Base-by-base conservation (phyloP, 768 basidiomycete genomes). In the Boletellus ananas region DNA sequence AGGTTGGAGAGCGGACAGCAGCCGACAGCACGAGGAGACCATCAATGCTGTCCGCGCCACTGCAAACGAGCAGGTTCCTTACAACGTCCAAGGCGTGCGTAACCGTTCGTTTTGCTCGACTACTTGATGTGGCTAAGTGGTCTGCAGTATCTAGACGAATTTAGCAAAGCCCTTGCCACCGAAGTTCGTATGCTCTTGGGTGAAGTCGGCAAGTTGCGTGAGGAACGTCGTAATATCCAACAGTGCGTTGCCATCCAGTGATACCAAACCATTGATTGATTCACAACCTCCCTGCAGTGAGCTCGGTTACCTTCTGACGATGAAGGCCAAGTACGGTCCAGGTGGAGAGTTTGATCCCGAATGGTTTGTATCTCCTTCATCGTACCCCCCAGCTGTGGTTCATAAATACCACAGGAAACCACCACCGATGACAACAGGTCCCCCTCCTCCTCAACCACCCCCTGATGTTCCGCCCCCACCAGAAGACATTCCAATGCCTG, bases 311-410 rank as follows among this genome's bases (percentile, higher is more conserved):
- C 72, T 93, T 21, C 66, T 92, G 52, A 73, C 75, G 57, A 74
- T 85, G 75, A 83, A 80, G 65, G 76, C 86, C 35, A 87, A 87
- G 62, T 88, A 90, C 57, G 84, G 84, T 6, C 83, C 88, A n/a
- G 89, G 88, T 49, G 90, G 90, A 44, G 85, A 90, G 65, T 93
- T 87, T 60, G 85, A 90, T 59, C 79, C 84, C 8, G 83, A 87
- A n/a, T 92, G 90, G 90, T 83, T 34, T 55, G 69, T 44, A 20
- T 16, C n/a, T 48, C 6, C 18, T 43, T 33, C 17, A 5, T 29
- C n/a, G 14, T 27, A 9, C 7, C 6, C 18, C 16, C 4, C 34
- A 6, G 12, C 7, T 31, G 49, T 36, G 20, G 8, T 34, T 54
- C 47, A 48, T 31, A 48, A 29, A 37, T n/a, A n/a, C 18, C 10